These are phyloP conservation scores for Aspergillus costaricaensis DNA, from an alignment of 2,329 filamentous ascomycete species.

Conservation along the genomic window DNA sequence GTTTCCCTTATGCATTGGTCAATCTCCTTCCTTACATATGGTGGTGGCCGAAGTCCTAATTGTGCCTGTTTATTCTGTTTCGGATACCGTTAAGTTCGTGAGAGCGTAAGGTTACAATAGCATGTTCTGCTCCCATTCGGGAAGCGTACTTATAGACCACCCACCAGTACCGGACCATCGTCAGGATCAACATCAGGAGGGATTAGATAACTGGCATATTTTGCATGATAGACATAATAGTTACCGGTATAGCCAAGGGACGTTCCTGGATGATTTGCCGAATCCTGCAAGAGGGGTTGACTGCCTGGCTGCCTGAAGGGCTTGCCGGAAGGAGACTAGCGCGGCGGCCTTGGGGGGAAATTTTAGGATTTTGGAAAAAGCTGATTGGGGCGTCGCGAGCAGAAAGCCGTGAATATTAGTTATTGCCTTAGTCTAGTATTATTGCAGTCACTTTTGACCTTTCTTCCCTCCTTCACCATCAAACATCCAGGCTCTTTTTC, in stretches of 20 bases:
- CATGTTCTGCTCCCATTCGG: constrained; percentile 8
- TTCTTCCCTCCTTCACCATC: neutral
- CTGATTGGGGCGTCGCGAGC: neutral
- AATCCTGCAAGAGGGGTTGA: neutral
- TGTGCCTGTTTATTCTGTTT: constrained; percentile 26
- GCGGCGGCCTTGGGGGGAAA: constrained; percentile 12
- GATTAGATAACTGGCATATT: neutral
- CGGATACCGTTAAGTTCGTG: constrained; percentile 30
- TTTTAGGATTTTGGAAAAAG: constrained; percentile 5
- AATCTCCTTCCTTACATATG: constrained; percentile 16
- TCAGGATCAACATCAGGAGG: neutral
- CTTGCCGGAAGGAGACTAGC: constrained; percentile 22
- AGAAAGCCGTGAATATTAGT: neutral
- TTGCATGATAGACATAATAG: neutral
- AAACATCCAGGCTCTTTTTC: neutral
- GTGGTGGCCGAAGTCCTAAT: constrained; percentile 19
- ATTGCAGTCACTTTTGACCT: neutral
- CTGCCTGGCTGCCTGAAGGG: constrained; percentile 15
- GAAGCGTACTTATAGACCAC: neutral
- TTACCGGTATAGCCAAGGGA: neutral
- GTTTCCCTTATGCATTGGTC: constrained; percentile 9
- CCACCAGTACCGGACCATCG: neutral
- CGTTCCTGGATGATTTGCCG: neutral
- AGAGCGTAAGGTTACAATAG: constrained; percentile 13
- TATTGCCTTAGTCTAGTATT: neutral